phyloP scores from a whole-genome alignment of 495 filamentous ascomycete species.

The Extremus antarcticus region DNA sequence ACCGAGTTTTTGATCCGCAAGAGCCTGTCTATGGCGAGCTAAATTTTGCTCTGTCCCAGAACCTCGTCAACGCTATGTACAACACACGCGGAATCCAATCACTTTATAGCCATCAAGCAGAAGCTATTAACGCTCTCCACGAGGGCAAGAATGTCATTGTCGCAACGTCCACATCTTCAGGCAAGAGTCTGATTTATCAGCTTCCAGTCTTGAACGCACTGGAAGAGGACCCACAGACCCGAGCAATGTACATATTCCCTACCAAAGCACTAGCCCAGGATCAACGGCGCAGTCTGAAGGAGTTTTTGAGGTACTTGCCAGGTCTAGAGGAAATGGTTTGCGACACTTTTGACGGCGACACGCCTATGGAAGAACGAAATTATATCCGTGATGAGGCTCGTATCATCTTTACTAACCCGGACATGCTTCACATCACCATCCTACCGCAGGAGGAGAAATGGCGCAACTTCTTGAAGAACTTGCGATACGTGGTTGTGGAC shows the following conservation, averaged over 20 bases:
- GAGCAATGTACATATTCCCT: constrained; percentile 97
- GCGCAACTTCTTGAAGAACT: constrained; percentile 77
- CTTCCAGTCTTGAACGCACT: constrained; percentile 83
- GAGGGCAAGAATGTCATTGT: constrained; percentile 82
- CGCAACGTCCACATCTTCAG: constrained; percentile 88
- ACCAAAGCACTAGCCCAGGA: constrained; percentile 97
- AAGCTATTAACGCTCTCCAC: constrained; percentile 85
- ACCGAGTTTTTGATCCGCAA: constrained; percentile 85
- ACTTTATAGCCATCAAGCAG: constrained; percentile 89
- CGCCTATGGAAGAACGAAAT: constrained; percentile 66
- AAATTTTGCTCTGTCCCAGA: constrained; percentile 75
- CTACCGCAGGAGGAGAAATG: constrained; percentile 84
- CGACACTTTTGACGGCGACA: constrained; percentile 95
- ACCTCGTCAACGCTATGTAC: constrained; percentile 87
- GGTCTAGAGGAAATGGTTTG: constrained; percentile 64
- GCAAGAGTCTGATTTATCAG: constrained; percentile 95
- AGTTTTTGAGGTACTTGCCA: constrained; percentile 69
- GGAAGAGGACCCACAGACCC: constrained; percentile 60
- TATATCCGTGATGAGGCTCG: constrained; percentile 76
- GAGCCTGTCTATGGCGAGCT: constrained; percentile 73
- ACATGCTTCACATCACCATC: constrained; percentile 95
- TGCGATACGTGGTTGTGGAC: constrained; percentile 75
- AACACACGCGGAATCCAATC: constrained; percentile 75
- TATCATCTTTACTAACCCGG: constrained; percentile 96
- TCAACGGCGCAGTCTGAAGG: constrained; percentile 78